These are phyloP conservation scores for Chalciporus chontae DNA, from an alignment of 768 basidiomycete genomes.

Conservation along the genomic window DNA sequence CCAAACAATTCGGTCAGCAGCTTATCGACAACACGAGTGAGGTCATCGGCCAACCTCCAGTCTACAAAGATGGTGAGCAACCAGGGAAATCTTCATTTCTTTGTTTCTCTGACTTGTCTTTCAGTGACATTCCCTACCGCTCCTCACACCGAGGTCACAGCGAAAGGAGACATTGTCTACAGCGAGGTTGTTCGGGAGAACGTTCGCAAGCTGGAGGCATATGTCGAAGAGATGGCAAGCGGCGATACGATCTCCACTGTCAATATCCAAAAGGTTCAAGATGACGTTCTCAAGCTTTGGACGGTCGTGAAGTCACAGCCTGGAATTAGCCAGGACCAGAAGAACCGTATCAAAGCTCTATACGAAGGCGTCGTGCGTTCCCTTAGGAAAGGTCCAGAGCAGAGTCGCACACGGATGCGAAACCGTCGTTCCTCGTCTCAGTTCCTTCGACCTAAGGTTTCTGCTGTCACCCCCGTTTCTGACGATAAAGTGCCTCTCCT, in stretches of 20 bases:
- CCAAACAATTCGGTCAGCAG: constrained; percentile 95
- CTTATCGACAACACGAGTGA: constrained; percentile 91
- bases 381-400: constrained; percentile 74
- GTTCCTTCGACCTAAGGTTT: constrained; percentile 90
- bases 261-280: constrained; percentile 97
- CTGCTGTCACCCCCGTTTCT: constrained; percentile 67
- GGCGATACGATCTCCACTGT: constrained; percentile 83
- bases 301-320: constrained; percentile 96
- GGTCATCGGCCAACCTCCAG: constrained; percentile 76
- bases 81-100: neutral
- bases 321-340: constrained; percentile 95
- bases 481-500: constrained; percentile 90
- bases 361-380: constrained; percentile 97
- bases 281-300: constrained; percentile 96
- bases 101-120: constrained; percentile 1
- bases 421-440: constrained; percentile 91
- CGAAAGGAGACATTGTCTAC: constrained; percentile 92
- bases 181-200: constrained; percentile 93
- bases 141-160: constrained; percentile 89
- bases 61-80: constrained; percentile 89
- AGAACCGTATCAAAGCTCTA: constrained; percentile 89
- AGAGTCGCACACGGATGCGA: constrained; percentile 52
- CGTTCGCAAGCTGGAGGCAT: constrained; percentile 96
- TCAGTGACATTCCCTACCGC: constrained; percentile 97
- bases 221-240: constrained; percentile 97